These are phyloP conservation scores for Hemisphaericaspora lyxosophila DNA, from an alignment of 1,139 yeast genomes.

Conservation along the genomic window DNA sequence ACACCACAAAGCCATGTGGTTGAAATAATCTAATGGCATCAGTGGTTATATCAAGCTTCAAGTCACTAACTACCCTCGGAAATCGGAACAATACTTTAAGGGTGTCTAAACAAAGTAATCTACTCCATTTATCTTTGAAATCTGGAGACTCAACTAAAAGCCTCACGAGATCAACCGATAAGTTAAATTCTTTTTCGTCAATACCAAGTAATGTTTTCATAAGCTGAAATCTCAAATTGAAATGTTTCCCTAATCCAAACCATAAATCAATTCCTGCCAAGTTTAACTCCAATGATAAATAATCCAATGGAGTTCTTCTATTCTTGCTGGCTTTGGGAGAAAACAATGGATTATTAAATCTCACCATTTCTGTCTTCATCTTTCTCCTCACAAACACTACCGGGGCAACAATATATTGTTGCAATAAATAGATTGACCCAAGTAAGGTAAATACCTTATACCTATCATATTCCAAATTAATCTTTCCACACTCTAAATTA, in stretches of 20 bases:
- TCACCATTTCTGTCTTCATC: conserved; percentile 19
- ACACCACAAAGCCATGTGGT: conserved; percentile 57
- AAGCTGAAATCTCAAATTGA: conserved; percentile 49
- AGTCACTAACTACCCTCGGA: conserved; percentile 8
- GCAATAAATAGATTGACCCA: conserved; percentile 54
- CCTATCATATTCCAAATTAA: conserved; percentile 43
- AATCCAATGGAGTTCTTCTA: conserved; percentile 11
- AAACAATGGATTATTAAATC: conserved; percentile 9
- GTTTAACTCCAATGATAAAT: conserved; percentile 18
- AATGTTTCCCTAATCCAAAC: conserved; percentile 44
- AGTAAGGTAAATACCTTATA: conserved; percentile 51
- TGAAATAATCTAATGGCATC: conserved; percentile 39
- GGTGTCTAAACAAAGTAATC: conserved; percentile 47
- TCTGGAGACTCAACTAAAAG: conserved; percentile 57
- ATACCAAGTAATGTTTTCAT: conserved; percentile 24
- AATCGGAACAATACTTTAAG: conserved; percentile 19
- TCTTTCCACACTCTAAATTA: conserved; percentile 17
- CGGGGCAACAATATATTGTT: conserved; percentile 46
- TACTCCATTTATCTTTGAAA: conserved; percentile 46
- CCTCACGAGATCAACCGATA: conserved; percentile 40
- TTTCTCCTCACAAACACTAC: conserved; percentile 23
- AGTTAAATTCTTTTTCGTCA: conserved; percentile 18
- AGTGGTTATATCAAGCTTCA: conserved; percentile 16
- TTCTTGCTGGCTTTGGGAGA: background rate
- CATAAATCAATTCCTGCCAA: conserved; percentile 25